A percentile compares a stretch with the other conserved stretches of the same genome.
Evolutionary conservation across 202 grass and related monocot genomes (phyloP).

Genomic region (Alloteropsis angusta): DNA sequence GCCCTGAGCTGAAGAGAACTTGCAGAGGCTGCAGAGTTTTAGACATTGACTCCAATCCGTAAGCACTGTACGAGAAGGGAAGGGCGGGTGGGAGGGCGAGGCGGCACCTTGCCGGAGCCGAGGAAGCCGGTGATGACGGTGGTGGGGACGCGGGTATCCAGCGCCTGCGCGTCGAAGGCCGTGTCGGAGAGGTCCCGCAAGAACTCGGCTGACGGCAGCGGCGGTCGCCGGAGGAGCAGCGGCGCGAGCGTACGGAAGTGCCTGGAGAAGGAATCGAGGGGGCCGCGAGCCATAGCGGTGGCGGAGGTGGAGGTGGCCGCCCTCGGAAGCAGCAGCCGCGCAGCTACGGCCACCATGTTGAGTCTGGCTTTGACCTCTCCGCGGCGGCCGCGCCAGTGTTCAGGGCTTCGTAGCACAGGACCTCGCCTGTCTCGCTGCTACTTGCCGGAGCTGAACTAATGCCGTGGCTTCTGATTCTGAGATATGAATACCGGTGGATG

Average conservation of each 20-base stretch:
- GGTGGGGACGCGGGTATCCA: slow-evolving; percentile 54
- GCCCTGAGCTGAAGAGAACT: background rate
- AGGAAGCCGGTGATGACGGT: slow-evolving; percentile 80
- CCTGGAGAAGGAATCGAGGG: slow-evolving; percentile 13
- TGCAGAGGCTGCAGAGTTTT: background rate
- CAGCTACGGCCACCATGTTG: no score
- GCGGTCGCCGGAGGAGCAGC: background rate
- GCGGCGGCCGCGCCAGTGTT: no score
- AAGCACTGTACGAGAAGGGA: background rate
- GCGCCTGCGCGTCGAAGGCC: slow-evolving; percentile 35
- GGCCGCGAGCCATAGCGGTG: background rate
- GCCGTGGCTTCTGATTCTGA: background rate
- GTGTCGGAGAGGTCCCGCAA: slow-evolving; percentile 26
- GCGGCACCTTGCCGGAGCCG: slow-evolving; percentile 47
- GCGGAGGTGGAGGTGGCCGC: background rate
- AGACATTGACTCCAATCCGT: background rate
- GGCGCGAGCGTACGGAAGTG: background rate
- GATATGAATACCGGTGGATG: background rate
- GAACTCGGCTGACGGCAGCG: background rate
- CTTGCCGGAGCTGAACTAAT: background rate
- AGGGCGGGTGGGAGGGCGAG: background rate
- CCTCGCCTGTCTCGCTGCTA: background rate
- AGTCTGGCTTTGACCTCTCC: no score
- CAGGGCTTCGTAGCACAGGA: background rate
- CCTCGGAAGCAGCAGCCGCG: slow-evolving; percentile 32